These are phyloP conservation scores for Globisporangium parvum DNA, from an alignment of 352 stramenopile species.

Conservation along the genomic window DNA sequence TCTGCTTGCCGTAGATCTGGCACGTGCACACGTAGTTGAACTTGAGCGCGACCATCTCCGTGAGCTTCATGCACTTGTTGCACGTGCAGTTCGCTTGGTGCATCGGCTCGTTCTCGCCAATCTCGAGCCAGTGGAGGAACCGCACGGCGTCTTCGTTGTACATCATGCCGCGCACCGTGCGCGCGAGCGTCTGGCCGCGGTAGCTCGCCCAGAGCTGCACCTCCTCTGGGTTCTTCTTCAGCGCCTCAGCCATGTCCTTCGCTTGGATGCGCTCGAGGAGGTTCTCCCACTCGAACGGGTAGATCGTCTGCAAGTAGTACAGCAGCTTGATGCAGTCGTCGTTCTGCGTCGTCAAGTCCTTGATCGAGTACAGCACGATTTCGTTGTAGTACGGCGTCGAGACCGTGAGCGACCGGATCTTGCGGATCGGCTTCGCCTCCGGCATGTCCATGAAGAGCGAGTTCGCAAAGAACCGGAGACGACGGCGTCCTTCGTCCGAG, in stretches of 20 bases:
- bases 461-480: constrained; percentile 84
- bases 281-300: constrained; percentile 85
- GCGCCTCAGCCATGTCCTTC: constrained; percentile 79
- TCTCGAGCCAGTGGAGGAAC: constrained; percentile 85
- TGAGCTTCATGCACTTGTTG: constrained; percentile 80
- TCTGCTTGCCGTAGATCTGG: constrained; percentile 86
- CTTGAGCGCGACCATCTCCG: constrained; percentile 83
- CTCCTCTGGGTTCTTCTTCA: constrained; percentile 80
- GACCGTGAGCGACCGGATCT: constrained; percentile 80
- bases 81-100: constrained; percentile 68
- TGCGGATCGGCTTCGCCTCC: constrained; percentile 76
- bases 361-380: constrained; percentile 89
- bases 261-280: constrained; percentile 64
- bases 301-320: constrained; percentile 92
- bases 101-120: constrained; percentile 84
- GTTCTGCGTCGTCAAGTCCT: constrained; percentile 79
- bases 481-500: constrained; percentile 79
- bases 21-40: constrained; percentile 88
- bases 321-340: constrained; percentile 94
- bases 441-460: constrained; percentile 90
- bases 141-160: constrained; percentile 84
- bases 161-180: constrained; percentile 86
- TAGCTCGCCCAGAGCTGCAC: constrained; percentile 82
- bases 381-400: constrained; percentile 89
- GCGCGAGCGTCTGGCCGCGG: constrained; percentile 76